These are phyloP conservation scores for Daucus carota DNA, from an alignment of 129 eudicot genomes.

Conservation along the genomic window DNA sequence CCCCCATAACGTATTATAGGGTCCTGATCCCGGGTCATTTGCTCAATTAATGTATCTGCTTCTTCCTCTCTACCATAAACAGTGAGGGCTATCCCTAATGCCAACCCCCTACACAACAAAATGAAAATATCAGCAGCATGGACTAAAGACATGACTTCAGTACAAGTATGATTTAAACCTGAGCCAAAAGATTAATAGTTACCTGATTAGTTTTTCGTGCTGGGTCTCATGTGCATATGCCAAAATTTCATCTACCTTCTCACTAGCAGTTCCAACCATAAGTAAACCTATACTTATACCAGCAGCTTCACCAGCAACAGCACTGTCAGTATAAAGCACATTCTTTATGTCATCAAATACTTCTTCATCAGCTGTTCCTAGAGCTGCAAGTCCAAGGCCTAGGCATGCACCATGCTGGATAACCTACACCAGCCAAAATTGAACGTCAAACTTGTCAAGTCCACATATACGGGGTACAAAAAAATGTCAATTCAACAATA, in stretches of 20 bases:
- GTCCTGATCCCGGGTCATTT: slow-evolving; percentile 96
- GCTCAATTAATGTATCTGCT: slow-evolving; percentile 87
- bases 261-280: slow-evolving; percentile 96
- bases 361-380: slow-evolving; percentile 95
- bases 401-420: slow-evolving; percentile 98
- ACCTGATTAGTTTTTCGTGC: slow-evolving; percentile 94
- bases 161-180: background rate
- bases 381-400: slow-evolving; percentile 89
- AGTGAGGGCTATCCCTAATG: slow-evolving; percentile 90
- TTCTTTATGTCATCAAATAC: slow-evolving; percentile 75
- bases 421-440: slow-evolving; percentile 48
- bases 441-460: background rate
- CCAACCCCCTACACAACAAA: slow-evolving; percentile 54
- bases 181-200: background rate
- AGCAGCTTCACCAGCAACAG: slow-evolving; percentile 99
- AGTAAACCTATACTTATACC: slow-evolving; percentile 90
- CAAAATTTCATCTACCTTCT: slow-evolving; percentile 91
- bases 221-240: slow-evolving; percentile 96
- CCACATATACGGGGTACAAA: background rate
- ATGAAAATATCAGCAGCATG: background rate
- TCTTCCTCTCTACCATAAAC: slow-evolving; percentile 98
- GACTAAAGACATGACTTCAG: background rate
- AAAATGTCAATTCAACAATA: background rate
- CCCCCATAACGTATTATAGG: slow-evolving; percentile 97
- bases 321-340: slow-evolving; percentile 89